These are phyloP conservation scores for Echinochloa phyllopogon DNA, from an alignment of 176 grass and related monocot species.

Conservation along the genomic window DNA sequence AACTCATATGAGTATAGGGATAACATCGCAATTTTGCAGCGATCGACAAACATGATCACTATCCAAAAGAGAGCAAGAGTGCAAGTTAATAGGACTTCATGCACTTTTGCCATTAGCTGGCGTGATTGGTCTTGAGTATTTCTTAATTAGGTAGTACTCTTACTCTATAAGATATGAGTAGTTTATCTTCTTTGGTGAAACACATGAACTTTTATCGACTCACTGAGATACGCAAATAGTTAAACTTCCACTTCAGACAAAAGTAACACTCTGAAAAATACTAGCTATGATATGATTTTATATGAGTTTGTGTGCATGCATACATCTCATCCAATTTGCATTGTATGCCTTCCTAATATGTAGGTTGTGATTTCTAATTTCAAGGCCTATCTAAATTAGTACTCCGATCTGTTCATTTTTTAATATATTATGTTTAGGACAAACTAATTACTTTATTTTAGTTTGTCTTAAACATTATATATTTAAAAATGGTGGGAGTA, in stretches of 20 bases:
- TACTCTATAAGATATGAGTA: no score
- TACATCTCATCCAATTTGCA: not conserved
- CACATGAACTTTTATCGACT: not conserved
- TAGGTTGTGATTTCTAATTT: not conserved
- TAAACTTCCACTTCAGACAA: not conserved
- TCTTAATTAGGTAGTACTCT: no score
- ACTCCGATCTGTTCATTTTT: no score
- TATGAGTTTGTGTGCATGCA: not conserved
- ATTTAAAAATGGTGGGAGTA: no score
- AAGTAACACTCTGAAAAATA: not conserved
- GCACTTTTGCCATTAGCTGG: no score
- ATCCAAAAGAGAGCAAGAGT: no score
- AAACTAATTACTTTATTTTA: no score
- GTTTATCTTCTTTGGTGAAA: not conserved
- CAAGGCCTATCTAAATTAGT: not conserved
- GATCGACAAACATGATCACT: not conserved
- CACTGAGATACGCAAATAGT: not conserved
- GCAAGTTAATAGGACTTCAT: no score
- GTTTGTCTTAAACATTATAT: no score
- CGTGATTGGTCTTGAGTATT: no score
- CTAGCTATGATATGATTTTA: not conserved
- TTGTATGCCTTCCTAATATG: not conserved
- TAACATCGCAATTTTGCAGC: not conserved
- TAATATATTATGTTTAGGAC: no score
- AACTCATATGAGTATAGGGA: not conserved